Conservation (phyloP, 805 yeast species). For the Starmerella stigmatis region DNA sequence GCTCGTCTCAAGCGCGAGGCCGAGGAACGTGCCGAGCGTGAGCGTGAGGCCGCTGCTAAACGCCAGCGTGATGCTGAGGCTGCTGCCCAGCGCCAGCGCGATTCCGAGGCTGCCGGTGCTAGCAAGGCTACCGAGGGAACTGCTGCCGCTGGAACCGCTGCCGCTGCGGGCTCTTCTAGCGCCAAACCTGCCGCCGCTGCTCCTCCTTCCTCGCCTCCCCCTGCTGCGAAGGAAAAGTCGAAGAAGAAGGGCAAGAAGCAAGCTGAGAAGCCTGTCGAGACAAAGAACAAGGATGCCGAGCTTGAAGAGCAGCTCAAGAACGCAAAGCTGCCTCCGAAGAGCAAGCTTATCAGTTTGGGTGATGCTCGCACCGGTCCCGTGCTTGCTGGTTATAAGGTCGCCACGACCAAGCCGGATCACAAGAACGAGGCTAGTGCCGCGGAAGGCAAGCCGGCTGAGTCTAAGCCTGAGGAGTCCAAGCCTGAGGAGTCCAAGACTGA, state of each 20-base stretch:
- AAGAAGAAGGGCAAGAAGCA: not conserved
- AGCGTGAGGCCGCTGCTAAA: conserved; percentile 16
- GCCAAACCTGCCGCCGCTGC: conserved; percentile 3
- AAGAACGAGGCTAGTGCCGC: conserved; percentile 10
- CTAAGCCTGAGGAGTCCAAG: conserved; percentile 10
- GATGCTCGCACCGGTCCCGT: conserved; percentile 18
- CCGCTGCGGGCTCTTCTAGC: conserved; percentile 11
- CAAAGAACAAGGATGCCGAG: conserved; percentile 6
- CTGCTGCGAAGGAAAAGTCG: not conserved
- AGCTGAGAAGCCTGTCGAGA: too few species aligned
- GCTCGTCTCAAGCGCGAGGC: conserved; percentile 22
- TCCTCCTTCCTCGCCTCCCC: too few species aligned
- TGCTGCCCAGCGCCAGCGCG: conserved; percentile 13
- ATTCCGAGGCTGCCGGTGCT: conserved; percentile 17
- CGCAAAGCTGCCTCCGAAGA: conserved; percentile 43
- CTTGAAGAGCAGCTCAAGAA: conserved; percentile 33
- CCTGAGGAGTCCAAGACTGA: conserved; percentile 39
- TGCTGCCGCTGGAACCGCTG: conserved; percentile 12
- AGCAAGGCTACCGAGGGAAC: conserved; percentile 9
- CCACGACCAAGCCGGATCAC: not conserved
- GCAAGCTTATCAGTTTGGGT: conserved; percentile 29
- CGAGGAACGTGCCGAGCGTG: conserved; percentile 18
- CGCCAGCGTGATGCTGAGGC: conserved; percentile 18
- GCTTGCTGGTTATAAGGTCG: conserved; percentile 16
- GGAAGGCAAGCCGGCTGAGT: conserved; percentile 12